These are phyloP conservation scores for Colletotrichum sp. DNA, from an alignment of 2,329 filamentous ascomycete species.

Conservation along the genomic window DNA sequence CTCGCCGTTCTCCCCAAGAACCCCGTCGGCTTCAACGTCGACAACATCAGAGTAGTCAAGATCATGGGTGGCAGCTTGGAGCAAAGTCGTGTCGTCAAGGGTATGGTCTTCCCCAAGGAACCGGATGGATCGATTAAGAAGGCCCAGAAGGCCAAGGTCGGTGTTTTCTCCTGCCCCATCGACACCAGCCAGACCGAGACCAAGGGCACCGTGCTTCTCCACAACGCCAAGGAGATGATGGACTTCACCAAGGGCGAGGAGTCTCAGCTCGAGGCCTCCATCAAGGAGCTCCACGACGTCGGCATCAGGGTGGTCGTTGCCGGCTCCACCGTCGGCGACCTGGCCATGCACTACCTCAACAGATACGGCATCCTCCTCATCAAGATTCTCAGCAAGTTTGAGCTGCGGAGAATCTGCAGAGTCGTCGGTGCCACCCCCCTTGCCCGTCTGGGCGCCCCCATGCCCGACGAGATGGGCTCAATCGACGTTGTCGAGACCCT, in stretches of 20 bases:
- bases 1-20: conserved; percentile 95
- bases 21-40: conserved; percentile 94
- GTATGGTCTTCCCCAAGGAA: conserved; percentile 97
- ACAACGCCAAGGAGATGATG: conserved; percentile 98
- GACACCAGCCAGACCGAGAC: conserved; percentile 97
- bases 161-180: conserved; percentile 94
- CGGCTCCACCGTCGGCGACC: conserved; percentile 91
- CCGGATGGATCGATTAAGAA: conserved; percentile 94
- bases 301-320: conserved; percentile 91
- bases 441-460: conserved; percentile 91
- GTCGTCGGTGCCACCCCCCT: conserved; percentile 97
- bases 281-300: conserved; percentile 96
- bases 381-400: conserved; percentile 97
- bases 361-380: conserved; percentile 95
- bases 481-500: conserved; percentile 96
- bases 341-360: conserved; percentile 95
- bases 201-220: conserved; percentile 94
- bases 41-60: conserved; percentile 98
- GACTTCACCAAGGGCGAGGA: conserved; percentile 99
- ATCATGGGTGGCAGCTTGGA: conserved; percentile 98
- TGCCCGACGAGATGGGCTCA: conserved; percentile 99
- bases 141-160: conserved; percentile 91
- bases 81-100: conserved; percentile 92
- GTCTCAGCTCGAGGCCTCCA: conserved; percentile 82
- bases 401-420: conserved; percentile 91